Percentiles rank a stretch among this genome's conserved stretches.
Conservation (phyloP, 1,284 basidiomycete genomes). For the Tremellales sp. region DNA sequence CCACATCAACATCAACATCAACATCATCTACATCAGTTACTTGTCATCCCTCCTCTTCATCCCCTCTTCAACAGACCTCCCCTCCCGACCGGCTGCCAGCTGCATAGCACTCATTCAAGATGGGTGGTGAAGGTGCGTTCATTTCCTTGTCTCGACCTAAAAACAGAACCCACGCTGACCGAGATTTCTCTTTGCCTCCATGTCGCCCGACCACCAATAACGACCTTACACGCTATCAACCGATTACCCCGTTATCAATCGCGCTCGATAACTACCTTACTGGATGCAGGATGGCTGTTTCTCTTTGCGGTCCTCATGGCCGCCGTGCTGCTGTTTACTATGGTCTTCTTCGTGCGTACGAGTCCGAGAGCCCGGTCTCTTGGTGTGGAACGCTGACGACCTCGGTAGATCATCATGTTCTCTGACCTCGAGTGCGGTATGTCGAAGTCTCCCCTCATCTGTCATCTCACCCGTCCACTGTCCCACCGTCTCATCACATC, state of each 20-base stretch:
- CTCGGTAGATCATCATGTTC: slow-evolving; percentile 96
- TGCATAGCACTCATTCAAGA: slow-evolving; percentile 23
- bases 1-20: slow-evolving; percentile 8
- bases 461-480: neutral
- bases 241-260: neutral
- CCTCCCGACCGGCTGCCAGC: slow-evolving; percentile 49
- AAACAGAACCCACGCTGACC: neutral
- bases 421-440: slow-evolving; percentile 84
- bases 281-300: slow-evolving; percentile 77
- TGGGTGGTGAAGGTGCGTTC: slow-evolving; percentile 46
- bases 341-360: slow-evolving; percentile 91
- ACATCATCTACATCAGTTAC: slow-evolving; percentile 11
- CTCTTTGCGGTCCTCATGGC: slow-evolving; percentile 89
- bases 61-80: slow-evolving; percentile 41
- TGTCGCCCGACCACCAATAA: neutral
- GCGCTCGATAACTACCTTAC: neutral
- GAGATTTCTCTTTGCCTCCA: neutral
- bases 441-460: slow-evolving; percentile 13
- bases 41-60: slow-evolving; percentile 44
- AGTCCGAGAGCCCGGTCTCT: neutral
- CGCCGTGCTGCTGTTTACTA: slow-evolving; percentile 88
- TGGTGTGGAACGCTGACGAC: slow-evolving; percentile 2
- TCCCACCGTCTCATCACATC: neutral
- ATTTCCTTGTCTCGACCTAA: neutral
- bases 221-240: neutral